Evolutionary conservation across 2,329 filamentous ascomycete species (phyloP).

Genomic region (Fusarium fujikuroi): DNA sequence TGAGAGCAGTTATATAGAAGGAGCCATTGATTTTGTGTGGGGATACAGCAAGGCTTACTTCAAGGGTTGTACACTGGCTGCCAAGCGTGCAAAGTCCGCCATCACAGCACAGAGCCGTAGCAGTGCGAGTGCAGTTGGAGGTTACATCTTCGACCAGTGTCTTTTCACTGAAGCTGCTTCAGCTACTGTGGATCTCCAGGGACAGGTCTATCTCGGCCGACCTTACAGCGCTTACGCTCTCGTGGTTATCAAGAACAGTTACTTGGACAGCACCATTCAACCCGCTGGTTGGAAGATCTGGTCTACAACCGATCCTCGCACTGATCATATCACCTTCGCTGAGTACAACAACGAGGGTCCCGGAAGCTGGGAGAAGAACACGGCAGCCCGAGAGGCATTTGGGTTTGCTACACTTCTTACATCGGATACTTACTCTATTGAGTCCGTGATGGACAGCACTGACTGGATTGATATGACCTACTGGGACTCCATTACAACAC

Average conservation of each 20-base stretch:
- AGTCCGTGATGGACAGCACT: constrained; percentile 36
- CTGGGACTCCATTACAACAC: constrained; percentile 39
- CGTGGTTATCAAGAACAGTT: constrained; percentile 60
- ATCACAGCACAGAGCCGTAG: constrained; percentile 47
- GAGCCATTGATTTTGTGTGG: constrained; percentile 40
- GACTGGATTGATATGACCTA: constrained; percentile 41
- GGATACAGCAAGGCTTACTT: constrained; percentile 42
- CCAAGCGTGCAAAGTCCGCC: constrained; percentile 31
- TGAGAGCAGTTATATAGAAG: constrained; percentile 34
- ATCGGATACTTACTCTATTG: constrained; percentile 30
- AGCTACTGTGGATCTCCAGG: constrained; percentile 40
- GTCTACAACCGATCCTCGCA: constrained; percentile 65
- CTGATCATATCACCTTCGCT: constrained; percentile 66
- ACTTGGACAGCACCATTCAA: constrained; percentile 52
- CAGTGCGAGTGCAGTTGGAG: constrained; percentile 47
- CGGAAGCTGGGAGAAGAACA: constrained; percentile 41
- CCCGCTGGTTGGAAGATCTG: constrained; percentile 56
- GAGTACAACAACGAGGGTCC: constrained; percentile 69
- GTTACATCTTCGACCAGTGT: constrained; percentile 55
- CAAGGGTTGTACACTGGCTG: constrained; percentile 37
- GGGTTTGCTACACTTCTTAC: constrained; percentile 37
- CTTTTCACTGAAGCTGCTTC: constrained; percentile 46
- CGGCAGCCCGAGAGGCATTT: constrained; percentile 25
- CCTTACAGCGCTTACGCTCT: constrained; percentile 58
- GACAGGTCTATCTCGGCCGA: constrained; percentile 57